These are phyloP conservation scores for Phytophthora pluvialis DNA, from an alignment of 352 stramenopile genomes.

Conservation along the genomic window DNA sequence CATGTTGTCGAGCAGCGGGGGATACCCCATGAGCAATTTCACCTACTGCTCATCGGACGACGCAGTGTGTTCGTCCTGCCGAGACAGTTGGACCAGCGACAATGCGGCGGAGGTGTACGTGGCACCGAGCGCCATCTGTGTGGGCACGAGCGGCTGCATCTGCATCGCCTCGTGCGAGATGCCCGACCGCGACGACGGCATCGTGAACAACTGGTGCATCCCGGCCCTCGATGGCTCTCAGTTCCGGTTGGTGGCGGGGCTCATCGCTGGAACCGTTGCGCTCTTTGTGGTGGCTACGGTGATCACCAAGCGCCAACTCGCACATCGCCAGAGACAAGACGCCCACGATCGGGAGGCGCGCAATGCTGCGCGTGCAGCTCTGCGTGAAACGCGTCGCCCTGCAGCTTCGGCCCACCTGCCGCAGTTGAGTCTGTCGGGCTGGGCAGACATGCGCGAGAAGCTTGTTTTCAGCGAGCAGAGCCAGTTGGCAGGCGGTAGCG, in stretches of 20 bases:
- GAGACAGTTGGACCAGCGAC: slow-evolving; percentile 30
- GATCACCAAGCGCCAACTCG: slow-evolving; percentile 30
- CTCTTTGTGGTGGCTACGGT: slow-evolving; percentile 36
- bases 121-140: slow-evolving; percentile 28
- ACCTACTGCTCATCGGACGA: slow-evolving; percentile 50
- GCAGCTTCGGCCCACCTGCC: slow-evolving; percentile 28
- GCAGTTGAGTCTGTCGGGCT: slow-evolving; percentile 54
- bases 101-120: slow-evolving; percentile 21
- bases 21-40: slow-evolving; percentile 38
- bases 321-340: slow-evolving; percentile 25
- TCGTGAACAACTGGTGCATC: slow-evolving; percentile 39
- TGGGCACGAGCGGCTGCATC: slow-evolving; percentile 46
- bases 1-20: slow-evolving; percentile 19
- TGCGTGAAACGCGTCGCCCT: slow-evolving; percentile 22
- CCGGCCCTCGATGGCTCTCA: slow-evolving; percentile 31
- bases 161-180: slow-evolving; percentile 48
- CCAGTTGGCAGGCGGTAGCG: slow-evolving; percentile 10
- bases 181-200: slow-evolving; percentile 27
- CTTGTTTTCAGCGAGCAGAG: slow-evolving; percentile 43
- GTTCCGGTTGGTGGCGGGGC: slow-evolving; percentile 32
- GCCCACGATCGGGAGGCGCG: slow-evolving; percentile 15
- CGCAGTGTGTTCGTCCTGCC: slow-evolving; percentile 34
- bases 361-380: slow-evolving; percentile 11
- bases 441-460: slow-evolving; percentile 57
- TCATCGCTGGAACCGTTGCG: slow-evolving; percentile 31